A percentile compares a stretch with the other conserved stretches of the same genome.
phyloP scores from a whole-genome alignment of 805 yeast genomes.

The Yarrowia sp. region DNA sequence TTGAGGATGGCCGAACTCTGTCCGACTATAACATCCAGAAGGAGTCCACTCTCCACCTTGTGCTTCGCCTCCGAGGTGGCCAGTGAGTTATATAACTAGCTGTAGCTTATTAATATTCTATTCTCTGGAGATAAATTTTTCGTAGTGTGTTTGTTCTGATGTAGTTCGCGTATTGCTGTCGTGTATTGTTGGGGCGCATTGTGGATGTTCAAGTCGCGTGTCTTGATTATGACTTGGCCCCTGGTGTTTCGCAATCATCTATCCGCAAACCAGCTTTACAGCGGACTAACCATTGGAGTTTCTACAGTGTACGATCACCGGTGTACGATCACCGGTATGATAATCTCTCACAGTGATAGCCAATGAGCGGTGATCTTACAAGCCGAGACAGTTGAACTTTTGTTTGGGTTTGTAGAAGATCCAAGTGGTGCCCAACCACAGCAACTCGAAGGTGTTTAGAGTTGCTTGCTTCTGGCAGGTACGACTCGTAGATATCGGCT shows the following conservation, averaged over 20 bases:
- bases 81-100: constrained; percentile 11
- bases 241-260: no score
- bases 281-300: no score
- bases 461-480: neutral
- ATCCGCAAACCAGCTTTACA: no score
- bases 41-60: constrained; percentile 83
- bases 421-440: neutral
- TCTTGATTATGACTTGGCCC: no score
- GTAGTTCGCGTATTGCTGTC: no score
- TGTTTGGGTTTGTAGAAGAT: neutral
- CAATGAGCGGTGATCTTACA: no score
- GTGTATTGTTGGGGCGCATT: no score
- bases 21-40: constrained; percentile 94
- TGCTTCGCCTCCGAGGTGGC: constrained; percentile 84
- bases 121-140: neutral
- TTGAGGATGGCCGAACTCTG: constrained; percentile 90
- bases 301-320: no score
- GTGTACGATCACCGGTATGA: no score
- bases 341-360: no score
- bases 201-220: no score
- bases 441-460: neutral
- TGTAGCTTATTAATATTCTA: neutral
- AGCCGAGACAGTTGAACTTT: neutral
- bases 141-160: no score
- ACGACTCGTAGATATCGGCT: neutral